A percentile compares a stretch with the other conserved stretches of the same genome.
phyloP scores from a whole-genome alignment of 1,284 basidiomycete species.

The Apiotrichum sp. region DNA sequence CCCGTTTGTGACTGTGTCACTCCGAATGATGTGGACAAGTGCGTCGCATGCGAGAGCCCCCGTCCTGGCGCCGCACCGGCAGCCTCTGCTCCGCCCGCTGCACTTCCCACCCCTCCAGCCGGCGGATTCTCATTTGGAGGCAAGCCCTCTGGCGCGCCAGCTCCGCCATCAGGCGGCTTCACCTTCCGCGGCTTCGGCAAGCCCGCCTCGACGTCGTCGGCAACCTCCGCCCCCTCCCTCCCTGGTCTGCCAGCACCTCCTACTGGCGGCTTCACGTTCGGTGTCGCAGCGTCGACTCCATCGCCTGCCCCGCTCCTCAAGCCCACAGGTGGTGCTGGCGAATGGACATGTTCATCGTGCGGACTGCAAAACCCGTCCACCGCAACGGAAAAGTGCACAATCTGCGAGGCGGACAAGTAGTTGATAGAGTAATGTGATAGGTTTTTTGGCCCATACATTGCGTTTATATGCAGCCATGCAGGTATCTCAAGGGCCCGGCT shows the following conservation, averaged over 20 bases:
- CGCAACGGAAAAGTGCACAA: constrained; percentile 51
- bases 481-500: too few relatives aligned
- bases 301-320: constrained; percentile 1
- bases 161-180: constrained; percentile 7
- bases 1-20: constrained; percentile 49
- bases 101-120: not conserved
- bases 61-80: constrained; percentile 15
- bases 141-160: not conserved
- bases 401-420: constrained; percentile 51
- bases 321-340: constrained; percentile 11
- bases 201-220: not conserved
- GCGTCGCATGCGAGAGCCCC: constrained; percentile 53
- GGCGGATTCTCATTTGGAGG: constrained; percentile 6
- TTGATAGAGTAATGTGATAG: not conserved
- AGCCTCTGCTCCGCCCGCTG: not conserved
- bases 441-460: too few relatives aligned
- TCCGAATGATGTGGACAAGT: constrained; percentile 43
- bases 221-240: not conserved
- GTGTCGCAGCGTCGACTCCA: not conserved
- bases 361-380: constrained; percentile 50
- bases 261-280: constrained; percentile 1
- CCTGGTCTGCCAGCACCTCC: constrained; percentile 1
- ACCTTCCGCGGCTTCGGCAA: not conserved
- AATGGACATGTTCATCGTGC: constrained; percentile 53
- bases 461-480: too few relatives aligned